Percentiles rank a stretch among this genome's conserved stretches.
Evolutionary conservation across 1,139 yeast species (phyloP).

Genomic region (Kurtzmaniella quercitrusa): DNA sequence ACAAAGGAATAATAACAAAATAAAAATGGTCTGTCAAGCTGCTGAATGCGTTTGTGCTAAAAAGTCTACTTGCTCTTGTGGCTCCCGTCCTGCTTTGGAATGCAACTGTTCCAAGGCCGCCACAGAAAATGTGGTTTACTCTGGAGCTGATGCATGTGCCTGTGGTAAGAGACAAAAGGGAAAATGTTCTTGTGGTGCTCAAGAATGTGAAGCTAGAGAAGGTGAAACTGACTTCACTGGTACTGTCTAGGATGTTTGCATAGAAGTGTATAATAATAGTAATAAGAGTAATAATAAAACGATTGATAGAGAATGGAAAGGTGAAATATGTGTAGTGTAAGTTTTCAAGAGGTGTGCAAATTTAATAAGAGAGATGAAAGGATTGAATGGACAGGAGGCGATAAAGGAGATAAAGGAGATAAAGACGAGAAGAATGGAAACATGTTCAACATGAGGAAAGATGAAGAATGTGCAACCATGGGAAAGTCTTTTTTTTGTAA

Average conservation of each 20-base stretch:
- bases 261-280: background rate
- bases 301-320: background rate
- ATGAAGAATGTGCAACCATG: too few species aligned
- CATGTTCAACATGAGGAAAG: too few species aligned
- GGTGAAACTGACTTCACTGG: constrained; percentile 46
- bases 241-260: constrained; percentile 5
- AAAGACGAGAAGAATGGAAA: too few species aligned
- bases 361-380: too few species aligned
- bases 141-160: constrained; percentile 35
- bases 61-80: constrained; percentile 49
- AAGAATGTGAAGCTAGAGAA: constrained; percentile 39
- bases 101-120: constrained; percentile 43
- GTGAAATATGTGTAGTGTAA: background rate
- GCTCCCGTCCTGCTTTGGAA: constrained; percentile 42
- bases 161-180: constrained; percentile 44
- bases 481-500: too few species aligned
- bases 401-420: too few species aligned
- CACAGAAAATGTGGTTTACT: constrained; percentile 37
- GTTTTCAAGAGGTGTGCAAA: background rate
- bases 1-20: background rate
- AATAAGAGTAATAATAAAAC: background rate
- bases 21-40: constrained; percentile 40
- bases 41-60: constrained; percentile 45
- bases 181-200: constrained; percentile 40
- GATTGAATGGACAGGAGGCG: too few species aligned